Base-by-base conservation (phyloP, 495 filamentous ascomycete genomes). In the Penicillium riverlandense region DNA sequence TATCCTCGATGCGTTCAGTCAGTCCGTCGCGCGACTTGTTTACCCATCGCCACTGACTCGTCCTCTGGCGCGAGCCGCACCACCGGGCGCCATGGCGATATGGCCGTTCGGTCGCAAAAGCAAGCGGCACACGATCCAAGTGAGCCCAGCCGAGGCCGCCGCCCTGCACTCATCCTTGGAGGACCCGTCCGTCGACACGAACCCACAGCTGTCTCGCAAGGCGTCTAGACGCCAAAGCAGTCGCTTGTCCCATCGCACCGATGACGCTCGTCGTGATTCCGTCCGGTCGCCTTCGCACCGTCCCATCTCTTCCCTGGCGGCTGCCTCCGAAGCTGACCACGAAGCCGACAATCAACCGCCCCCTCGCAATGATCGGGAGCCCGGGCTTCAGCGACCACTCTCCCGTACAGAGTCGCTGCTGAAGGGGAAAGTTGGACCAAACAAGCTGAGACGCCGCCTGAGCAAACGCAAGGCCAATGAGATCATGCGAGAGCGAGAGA, bases 381-480 rank as follows among this genome's bases (percentile, higher is more conserved):
- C 11, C 14, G 28, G 22, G n/a, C 42, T 43, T 15, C 59, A 62
- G 11, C 66, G 61, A 45, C 48, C 53, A 9, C 41, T 67, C 13
- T 60, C 66, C 8, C 75, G 66, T 50, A 65, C 78, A 35, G 72
- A 76, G n/a, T 85, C 86, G 3, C 84, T 84, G 7, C 61, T 88
- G 33, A 82, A 79, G 37, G 57, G 56, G 48, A 84, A 82, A 58
- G 61, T 72, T 67, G 71, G 58, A 6, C 64, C 69, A 1, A 65
- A 65, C 14, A 67, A 84, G 16, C 62, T 79, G 32, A 77, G 81
- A 29, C 79, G 83, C 38, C 85, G 79, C 52, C 82, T 86, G 11
- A 92, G 84, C 70, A 95, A 90, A 65, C 76, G 84, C 43, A 83
- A 84, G 41, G 78, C 80, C 30, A 66, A 84, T 32, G 85, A 94